These are phyloP conservation scores for Cytospora chrysosperma DNA, from an alignment of 2,329 filamentous ascomycete genomes.

Conservation along the genomic window DNA sequence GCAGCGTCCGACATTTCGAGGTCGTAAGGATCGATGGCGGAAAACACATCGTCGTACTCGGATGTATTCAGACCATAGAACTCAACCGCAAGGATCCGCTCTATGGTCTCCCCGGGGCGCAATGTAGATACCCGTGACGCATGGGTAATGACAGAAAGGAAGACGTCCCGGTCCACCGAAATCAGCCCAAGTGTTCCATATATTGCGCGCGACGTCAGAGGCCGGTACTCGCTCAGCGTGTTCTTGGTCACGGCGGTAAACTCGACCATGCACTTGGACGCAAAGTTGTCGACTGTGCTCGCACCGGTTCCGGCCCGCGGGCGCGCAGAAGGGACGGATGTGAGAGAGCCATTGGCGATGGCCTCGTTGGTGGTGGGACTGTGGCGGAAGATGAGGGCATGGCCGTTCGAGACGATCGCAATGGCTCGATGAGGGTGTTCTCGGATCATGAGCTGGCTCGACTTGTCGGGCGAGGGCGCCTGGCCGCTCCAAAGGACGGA, in stretches of 20 bases:
- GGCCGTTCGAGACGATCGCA: conserved; percentile 74
- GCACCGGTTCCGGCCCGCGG: conserved; percentile 38
- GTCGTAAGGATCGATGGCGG: conserved; percentile 50
- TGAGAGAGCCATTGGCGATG: conserved; percentile 57
- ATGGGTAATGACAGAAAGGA: conserved; percentile 83
- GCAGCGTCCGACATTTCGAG: conserved; percentile 47
- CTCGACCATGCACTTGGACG: conserved; percentile 81
- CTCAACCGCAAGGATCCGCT: conserved; percentile 81
- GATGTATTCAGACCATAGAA: conserved; percentile 90
- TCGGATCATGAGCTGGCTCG: conserved; percentile 78
- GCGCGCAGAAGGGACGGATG: conserved; percentile 49
- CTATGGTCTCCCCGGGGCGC: conserved; percentile 83
- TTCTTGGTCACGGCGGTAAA: conserved; percentile 66
- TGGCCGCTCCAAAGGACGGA: conserved; percentile 46
- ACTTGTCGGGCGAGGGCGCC: conserved; percentile 53
- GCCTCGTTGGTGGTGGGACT: conserved; percentile 63
- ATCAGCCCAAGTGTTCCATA: conserved; percentile 88
- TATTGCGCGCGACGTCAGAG: conserved; percentile 70
- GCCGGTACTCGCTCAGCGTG: conserved; percentile 73
- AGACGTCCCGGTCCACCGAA: conserved; percentile 79
- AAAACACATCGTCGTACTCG: conserved; percentile 77
- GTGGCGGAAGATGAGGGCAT: conserved; percentile 83
- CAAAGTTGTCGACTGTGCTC: conserved; percentile 41
- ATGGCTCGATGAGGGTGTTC: conserved; percentile 86
- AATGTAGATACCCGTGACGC: conserved; percentile 77